These are phyloP conservation scores for Sanghuangporus sanghuang DNA, from an alignment of 1,284 basidiomycete genomes.

Conservation along the genomic window DNA sequence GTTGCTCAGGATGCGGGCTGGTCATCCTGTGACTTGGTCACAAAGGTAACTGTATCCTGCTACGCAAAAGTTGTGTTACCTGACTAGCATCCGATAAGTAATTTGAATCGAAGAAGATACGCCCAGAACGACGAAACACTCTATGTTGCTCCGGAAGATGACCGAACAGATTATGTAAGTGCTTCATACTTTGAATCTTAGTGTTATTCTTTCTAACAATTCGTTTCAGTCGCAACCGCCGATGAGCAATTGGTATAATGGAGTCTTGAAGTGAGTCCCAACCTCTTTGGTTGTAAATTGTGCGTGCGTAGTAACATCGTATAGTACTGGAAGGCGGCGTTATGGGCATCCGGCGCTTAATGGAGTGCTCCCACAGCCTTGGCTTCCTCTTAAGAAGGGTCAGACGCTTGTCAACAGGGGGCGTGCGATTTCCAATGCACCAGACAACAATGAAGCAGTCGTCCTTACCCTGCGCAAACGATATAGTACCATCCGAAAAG, in stretches of 20 bases:
- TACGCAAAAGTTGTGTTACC: not conserved
- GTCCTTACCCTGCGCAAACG: conserved; percentile 71
- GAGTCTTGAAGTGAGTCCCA: conserved; percentile 74
- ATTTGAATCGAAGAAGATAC: conserved; percentile 79
- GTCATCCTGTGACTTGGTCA: conserved; percentile 79
- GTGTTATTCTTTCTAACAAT: not conserved
- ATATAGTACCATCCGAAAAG: conserved; percentile 44
- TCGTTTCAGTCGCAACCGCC: conserved; percentile 78
- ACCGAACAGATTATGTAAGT: conserved; percentile 83
- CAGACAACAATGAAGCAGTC: conserved; percentile 50
- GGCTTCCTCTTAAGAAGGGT: conserved; percentile 83
- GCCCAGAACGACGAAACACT: conserved; percentile 91
- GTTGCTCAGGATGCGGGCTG: conserved; percentile 64
- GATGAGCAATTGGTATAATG: conserved; percentile 89
- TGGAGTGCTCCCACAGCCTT: conserved; percentile 83
- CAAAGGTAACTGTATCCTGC: conserved; percentile 55
- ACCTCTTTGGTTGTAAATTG: not conserved
- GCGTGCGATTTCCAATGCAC: conserved; percentile 30
- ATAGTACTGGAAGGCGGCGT: conserved; percentile 78
- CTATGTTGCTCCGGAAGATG: conserved; percentile 89
- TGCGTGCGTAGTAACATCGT: conserved; percentile 4
- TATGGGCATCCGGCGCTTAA: conserved; percentile 91
- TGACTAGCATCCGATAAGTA: conserved; percentile 36
- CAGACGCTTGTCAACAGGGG: conserved; percentile 60
- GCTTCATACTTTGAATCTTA: conserved; percentile 2